A percentile compares a stretch with the other conserved stretches of the same genome.
These are phyloP conservation scores for Penicillium herquei DNA, from an alignment of 495 filamentous ascomycete species.

Conservation along the genomic window DNA sequence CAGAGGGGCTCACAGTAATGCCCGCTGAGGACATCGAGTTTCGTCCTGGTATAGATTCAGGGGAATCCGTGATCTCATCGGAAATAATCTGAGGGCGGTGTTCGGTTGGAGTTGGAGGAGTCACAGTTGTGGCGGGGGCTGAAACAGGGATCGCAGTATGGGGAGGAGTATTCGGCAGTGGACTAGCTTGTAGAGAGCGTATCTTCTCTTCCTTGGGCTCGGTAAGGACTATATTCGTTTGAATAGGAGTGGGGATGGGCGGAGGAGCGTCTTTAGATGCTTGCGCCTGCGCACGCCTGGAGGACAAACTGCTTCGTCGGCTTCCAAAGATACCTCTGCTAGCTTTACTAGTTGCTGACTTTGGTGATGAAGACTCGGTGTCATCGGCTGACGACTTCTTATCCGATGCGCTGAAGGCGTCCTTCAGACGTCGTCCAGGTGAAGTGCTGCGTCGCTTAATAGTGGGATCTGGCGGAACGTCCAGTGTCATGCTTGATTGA, in stretches of 20 bases:
- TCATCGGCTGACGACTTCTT: slow-evolving; percentile 42
- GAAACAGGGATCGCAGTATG: slow-evolving; percentile 39
- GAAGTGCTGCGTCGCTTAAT: slow-evolving; percentile 42
- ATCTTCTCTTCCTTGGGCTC: slow-evolving; percentile 21
- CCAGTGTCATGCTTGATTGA: slow-evolving; percentile 29
- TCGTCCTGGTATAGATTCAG: slow-evolving; percentile 30
- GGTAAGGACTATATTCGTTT: slow-evolving; percentile 27
- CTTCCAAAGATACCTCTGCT: slow-evolving; percentile 30
- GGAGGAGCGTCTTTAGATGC: slow-evolving; percentile 30
- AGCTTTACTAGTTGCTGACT: slow-evolving; percentile 33
- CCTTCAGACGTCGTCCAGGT: slow-evolving; percentile 45
- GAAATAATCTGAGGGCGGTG: slow-evolving; percentile 23
- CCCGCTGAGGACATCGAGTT: slow-evolving; percentile 29
- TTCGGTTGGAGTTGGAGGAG: slow-evolving; percentile 54
- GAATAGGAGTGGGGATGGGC: slow-evolving; percentile 36
- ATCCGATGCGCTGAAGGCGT: slow-evolving; percentile 37
- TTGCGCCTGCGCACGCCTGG: slow-evolving; percentile 33
- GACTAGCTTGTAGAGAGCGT: slow-evolving; percentile 22
- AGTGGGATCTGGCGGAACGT: slow-evolving; percentile 30
- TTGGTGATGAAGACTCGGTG: slow-evolving; percentile 41
- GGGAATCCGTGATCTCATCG: slow-evolving; percentile 33
- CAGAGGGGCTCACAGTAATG: slow-evolving; percentile 50
- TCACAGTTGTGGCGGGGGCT: slow-evolving; percentile 50
- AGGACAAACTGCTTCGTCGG: slow-evolving; percentile 42
- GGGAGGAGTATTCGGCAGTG: slow-evolving; percentile 43